A percentile compares a stretch with the other conserved stretches of the same genome.
Conservation (phyloP, 2,329 filamentous ascomycete genomes). For the Claviceps arundinis region DNA sequence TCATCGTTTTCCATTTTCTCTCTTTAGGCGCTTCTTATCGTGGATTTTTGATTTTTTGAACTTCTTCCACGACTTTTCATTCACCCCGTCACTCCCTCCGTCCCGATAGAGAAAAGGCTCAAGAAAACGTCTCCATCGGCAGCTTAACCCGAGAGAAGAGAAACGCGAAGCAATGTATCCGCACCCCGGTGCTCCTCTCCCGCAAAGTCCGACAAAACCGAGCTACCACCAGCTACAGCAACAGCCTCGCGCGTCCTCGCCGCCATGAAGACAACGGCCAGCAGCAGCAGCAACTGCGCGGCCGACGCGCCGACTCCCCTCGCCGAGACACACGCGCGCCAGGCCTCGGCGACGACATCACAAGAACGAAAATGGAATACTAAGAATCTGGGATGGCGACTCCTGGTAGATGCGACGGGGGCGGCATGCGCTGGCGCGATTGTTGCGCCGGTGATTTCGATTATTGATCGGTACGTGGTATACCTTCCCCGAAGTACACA, state of each 20-base stretch:
- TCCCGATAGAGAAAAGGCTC: not conserved
- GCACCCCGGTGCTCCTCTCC: not conserved
- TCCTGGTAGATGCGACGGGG: slow-evolving; percentile 55
- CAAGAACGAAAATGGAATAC: slow-evolving; percentile 51
- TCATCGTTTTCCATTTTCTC: no score
- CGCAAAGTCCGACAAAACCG: not conserved
- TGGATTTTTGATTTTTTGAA: no score
- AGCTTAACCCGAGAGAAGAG: not conserved
- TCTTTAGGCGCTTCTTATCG: no score
- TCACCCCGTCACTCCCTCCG: not conserved
- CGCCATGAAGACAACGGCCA: no score
- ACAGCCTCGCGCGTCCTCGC: no score
- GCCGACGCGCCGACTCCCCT: not conserved
- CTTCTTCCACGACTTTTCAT: no score
- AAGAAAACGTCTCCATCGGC: not conserved
- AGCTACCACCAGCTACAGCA: no score
- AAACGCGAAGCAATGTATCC: not conserved
- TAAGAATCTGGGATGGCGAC: slow-evolving; percentile 50
- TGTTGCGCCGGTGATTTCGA: slow-evolving; percentile 72
- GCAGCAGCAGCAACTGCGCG: not conserved
- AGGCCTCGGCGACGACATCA: not conserved
- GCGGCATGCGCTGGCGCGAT: slow-evolving; percentile 60
- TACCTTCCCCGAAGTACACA: no score
- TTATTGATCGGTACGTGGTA: slow-evolving; percentile 62
- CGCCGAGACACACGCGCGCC: not conserved